Percentiles rank a stretch among this genome's conserved stretches.
Conservation (phyloP, 148 eudicot species). For the Euryodendron excelsum region DNA sequence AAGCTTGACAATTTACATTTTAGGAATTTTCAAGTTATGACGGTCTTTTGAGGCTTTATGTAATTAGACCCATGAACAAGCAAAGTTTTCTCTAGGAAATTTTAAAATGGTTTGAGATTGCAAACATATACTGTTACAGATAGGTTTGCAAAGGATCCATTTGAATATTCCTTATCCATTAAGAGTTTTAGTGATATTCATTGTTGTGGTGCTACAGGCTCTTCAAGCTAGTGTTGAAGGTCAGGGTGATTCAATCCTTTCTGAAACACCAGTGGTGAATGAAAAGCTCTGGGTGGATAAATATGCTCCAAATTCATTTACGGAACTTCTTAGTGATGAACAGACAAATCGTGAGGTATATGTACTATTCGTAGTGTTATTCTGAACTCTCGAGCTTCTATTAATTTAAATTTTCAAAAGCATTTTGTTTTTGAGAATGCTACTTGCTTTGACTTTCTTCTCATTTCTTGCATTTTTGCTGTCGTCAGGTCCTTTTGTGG, state of each 20-base stretch:
- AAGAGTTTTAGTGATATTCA: not conserved
- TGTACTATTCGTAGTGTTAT: not conserved
- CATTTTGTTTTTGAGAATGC: not conserved
- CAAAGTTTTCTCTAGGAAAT: not conserved
- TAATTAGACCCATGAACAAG: conserved; percentile 2
- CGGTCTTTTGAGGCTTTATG: not conserved
- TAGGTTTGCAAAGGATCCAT: not conserved
- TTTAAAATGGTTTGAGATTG: conserved; percentile 1
- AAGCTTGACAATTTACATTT: not conserved
- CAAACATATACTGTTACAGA: not conserved
- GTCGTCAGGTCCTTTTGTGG: conserved; percentile 83
- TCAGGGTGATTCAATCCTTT: conserved; percentile 25
- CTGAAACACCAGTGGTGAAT: conserved; percentile 46
- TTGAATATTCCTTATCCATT: not conserved
- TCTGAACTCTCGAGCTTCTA: not conserved
- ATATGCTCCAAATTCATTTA: conserved; percentile 90
- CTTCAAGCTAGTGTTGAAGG: conserved; percentile 63
- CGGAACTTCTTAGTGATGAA: conserved; percentile 96
- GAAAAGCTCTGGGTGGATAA: conserved; percentile 95
- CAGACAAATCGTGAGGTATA: conserved; percentile 93
- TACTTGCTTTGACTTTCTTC: conserved; percentile 11
- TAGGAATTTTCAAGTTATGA: not conserved
- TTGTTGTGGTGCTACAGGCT: conserved; percentile 43
- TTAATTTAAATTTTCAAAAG: not conserved
- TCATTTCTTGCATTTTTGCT: conserved; percentile 10